phyloP scores from a whole-genome alignment of 306 rosid genomes.

The Heteromeles arbutifolia region DNA sequence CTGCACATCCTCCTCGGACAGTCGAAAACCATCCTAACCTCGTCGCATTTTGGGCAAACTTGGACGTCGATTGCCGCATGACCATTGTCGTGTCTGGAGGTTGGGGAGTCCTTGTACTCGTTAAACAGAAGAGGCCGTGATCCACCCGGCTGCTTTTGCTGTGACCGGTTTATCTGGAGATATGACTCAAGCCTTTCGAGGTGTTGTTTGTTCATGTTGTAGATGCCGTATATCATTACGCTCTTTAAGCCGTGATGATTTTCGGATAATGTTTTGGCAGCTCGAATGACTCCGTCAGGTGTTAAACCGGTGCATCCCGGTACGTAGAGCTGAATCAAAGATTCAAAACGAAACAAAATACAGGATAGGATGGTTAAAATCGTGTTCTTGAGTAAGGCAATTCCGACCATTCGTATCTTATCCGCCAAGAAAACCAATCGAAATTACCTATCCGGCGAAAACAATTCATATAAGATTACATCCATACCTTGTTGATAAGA shows the following conservation, averaged over 20 bases:
- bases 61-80: conserved; percentile 43
- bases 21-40: conserved; percentile 50
- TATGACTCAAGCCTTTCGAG: conserved; percentile 32
- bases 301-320: conserved; percentile 78
- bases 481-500: conserved; percentile 50
- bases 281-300: conserved; percentile 56
- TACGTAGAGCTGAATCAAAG: conserved; percentile 52
- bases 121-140: conserved; percentile 37
- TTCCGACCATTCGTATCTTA: conserved; percentile 19
- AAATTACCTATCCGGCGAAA: too few species aligned
- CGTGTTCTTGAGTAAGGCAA: neutral
- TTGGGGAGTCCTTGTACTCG: conserved; percentile 6
- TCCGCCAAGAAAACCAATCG: conserved; percentile 3
- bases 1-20: conserved; percentile 57
- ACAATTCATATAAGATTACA: neutral
- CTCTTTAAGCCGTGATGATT: conserved; percentile 38
- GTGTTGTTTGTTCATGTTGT: conserved; percentile 53
- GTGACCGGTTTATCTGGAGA: conserved; percentile 25
- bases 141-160: conserved; percentile 3
- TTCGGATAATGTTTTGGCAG: conserved; percentile 50
- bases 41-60: conserved; percentile 55
- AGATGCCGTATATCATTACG: conserved; percentile 57
- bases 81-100: conserved; percentile 10
- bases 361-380: neutral
- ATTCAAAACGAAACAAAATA: conserved; percentile 17